phyloP scores from a whole-genome alignment of 352 stramenopile genomes.

The Pythium rhizo-oryzae region DNA sequence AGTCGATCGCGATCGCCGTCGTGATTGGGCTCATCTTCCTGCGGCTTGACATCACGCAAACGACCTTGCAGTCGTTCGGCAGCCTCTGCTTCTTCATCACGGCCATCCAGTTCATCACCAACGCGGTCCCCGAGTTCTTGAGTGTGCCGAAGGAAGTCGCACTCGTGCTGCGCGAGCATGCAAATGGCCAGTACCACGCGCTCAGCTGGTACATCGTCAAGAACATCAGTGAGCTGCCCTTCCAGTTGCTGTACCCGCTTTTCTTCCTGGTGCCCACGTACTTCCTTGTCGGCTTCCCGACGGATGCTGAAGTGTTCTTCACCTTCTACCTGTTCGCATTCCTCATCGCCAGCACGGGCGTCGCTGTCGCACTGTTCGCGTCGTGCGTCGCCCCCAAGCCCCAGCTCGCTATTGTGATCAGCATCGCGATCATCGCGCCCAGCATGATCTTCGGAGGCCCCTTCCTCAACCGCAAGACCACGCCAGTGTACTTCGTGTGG shows the following conservation, averaged over 20 bases:
- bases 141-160: constrained; percentile 30
- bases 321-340: constrained; percentile 33
- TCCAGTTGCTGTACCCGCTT: constrained; percentile 48
- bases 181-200: constrained; percentile 24
- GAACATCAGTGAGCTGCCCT: constrained; percentile 49
- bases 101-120: constrained; percentile 14
- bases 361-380: constrained; percentile 22
- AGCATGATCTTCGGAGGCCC: constrained; percentile 38
- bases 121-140: constrained; percentile 30
- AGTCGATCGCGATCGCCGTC: constrained; percentile 30
- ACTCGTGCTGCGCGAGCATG: constrained; percentile 31
- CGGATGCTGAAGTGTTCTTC: constrained; percentile 34
- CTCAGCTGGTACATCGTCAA: constrained; percentile 47
- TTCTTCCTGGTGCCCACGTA: constrained; percentile 42
- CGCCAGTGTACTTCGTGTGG: constrained; percentile 34
- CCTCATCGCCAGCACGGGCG: constrained; percentile 22
- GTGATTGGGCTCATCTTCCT: constrained; percentile 35
- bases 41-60: constrained; percentile 41
- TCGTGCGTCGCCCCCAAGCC: constrained; percentile 5
- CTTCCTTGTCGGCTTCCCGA: constrained; percentile 47
- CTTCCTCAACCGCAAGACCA: constrained; percentile 33
- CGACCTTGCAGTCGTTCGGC: constrained; percentile 49
- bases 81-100: constrained; percentile 45
- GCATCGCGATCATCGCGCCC: constrained; percentile 24
- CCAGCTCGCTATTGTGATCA: background rate